A percentile compares a stretch with the other conserved stretches of the same genome.
Conservation (phyloP, 805 yeast genomes). For the Kurtzmaniella cleridarum region DNA sequence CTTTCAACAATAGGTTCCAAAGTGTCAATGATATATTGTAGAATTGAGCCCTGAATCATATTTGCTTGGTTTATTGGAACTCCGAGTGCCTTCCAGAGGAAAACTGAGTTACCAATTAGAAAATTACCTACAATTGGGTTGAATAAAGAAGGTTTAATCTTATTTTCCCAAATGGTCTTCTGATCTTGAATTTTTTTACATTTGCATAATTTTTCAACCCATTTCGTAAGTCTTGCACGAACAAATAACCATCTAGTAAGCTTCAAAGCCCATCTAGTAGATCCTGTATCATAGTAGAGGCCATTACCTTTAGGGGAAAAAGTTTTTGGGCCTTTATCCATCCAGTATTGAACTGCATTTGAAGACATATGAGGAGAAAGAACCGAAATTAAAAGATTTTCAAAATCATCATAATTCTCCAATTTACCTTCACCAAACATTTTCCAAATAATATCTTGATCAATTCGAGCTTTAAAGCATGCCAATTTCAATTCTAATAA, state of each 20-base stretch:
- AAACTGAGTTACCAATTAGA: constrained; percentile 76
- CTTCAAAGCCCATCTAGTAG: constrained; percentile 81
- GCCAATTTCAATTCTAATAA: constrained; percentile 75
- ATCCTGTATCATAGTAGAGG: constrained; percentile 68
- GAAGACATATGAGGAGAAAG: constrained; percentile 71
- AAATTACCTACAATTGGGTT: constrained; percentile 63
- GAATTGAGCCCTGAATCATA: constrained; percentile 69
- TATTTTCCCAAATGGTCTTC: constrained; percentile 53
- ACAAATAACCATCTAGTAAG: constrained; percentile 57
- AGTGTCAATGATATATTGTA: constrained; percentile 70
- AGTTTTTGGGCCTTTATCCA: constrained; percentile 53
- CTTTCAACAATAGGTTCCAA: constrained; percentile 67
- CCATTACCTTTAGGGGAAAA: constrained; percentile 55
- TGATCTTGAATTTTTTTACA: constrained; percentile 61
- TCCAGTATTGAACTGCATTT: constrained; percentile 79
- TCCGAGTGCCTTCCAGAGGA: constrained; percentile 86
- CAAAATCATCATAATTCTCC: constrained; percentile 43
- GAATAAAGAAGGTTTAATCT: constrained; percentile 64
- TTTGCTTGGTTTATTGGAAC: constrained; percentile 82
- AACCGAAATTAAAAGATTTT: constrained; percentile 40
- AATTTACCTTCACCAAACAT: constrained; percentile 73
- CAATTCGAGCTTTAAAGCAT: constrained; percentile 47
- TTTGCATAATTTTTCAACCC: constrained; percentile 51
- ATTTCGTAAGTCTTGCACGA: constrained; percentile 45
- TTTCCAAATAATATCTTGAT: constrained; percentile 61